These are phyloP conservation scores for Digitaria exilis DNA, from an alignment of 202 grass and related monocot species.

Conservation along the genomic window DNA sequence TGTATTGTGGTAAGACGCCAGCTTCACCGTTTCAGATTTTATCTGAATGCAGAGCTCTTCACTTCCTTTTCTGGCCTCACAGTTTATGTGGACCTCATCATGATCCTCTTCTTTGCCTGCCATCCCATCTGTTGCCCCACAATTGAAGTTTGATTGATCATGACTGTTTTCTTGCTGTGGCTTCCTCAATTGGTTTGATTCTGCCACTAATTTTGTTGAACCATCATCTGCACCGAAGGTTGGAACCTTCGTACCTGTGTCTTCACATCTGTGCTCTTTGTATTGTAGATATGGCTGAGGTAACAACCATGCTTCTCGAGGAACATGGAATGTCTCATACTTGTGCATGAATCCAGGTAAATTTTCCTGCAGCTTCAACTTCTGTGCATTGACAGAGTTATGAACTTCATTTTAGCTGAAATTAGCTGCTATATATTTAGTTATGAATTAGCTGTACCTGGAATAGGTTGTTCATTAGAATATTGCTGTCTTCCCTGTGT, in stretches of 20 bases:
- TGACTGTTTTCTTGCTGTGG: slow-evolving; percentile 26
- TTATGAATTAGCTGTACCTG: slow-evolving; percentile 58
- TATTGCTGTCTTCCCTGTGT: slow-evolving; percentile 55
- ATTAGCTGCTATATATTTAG: slow-evolving; percentile 4
- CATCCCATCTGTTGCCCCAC: slow-evolving; percentile 5
- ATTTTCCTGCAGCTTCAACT: slow-evolving; percentile 48
- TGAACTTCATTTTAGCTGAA: slow-evolving; percentile 30
- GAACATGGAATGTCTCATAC: slow-evolving; percentile 46
- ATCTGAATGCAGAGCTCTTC: slow-evolving; percentile 46
- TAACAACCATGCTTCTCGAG: slow-evolving; percentile 30
- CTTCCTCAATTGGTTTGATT: slow-evolving; percentile 15
- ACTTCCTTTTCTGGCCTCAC: slow-evolving; percentile 29
- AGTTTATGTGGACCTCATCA: slow-evolving; percentile 24
- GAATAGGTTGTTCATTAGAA: slow-evolving; percentile 63
- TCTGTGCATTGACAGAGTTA: slow-evolving; percentile 44
- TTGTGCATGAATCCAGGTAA: slow-evolving; percentile 45
- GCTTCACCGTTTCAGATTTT: slow-evolving; percentile 27
- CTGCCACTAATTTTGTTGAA: slow-evolving; percentile 25
- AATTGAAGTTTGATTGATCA: slow-evolving; percentile 13
- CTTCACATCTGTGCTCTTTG: slow-evolving; percentile 12
- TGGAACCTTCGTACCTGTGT: slow-evolving; percentile 28
- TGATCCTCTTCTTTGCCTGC: slow-evolving; percentile 4
- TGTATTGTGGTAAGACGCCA: slow-evolving; percentile 4
- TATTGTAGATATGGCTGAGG: slow-evolving; percentile 29
- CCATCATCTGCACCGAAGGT: slow-evolving; percentile 23